Percentiles rank a stretch among this genome's conserved stretches.
Conservation (phyloP, 192 early-diverging fungal genomes). For the Obelidium mucronatum region DNA sequence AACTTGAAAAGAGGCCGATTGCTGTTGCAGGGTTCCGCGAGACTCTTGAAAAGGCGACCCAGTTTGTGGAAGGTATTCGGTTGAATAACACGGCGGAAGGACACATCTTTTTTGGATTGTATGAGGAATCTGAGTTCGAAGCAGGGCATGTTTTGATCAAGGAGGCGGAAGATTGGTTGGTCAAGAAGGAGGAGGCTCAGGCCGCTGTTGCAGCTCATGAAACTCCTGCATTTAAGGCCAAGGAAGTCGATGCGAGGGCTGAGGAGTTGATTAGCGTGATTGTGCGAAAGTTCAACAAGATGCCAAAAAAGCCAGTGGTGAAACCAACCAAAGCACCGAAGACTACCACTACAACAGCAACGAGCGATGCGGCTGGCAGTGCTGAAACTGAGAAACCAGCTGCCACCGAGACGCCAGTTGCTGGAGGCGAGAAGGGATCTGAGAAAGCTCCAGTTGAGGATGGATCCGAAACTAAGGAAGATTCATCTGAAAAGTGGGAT, state of each 20-base stretch:
- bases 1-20: conserved; percentile 64
- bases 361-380: conserved; percentile 32
- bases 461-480: conserved; percentile 9
- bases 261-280: conserved; percentile 33
- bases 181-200: conserved; percentile 66
- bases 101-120: conserved; percentile 6
- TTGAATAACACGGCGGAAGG: conserved; percentile 29
- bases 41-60: conserved; percentile 4
- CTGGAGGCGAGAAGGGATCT: not conserved
- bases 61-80: not conserved
- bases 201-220: conserved; percentile 58
- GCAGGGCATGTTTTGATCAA: conserved; percentile 54
- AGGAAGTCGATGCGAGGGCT: conserved; percentile 59
- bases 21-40: conserved; percentile 36
- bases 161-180: conserved; percentile 73
- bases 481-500: not conserved
- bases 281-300: conserved; percentile 11
- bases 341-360: conserved; percentile 30
- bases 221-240: conserved; percentile 69
- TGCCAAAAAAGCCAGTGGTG: conserved; percentile 43
- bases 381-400: conserved; percentile 40
- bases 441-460: conserved; percentile 11
- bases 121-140: conserved; percentile 43
- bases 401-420: conserved; percentile 35
- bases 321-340: conserved; percentile 51